Percentiles rank a stretch among this genome's conserved stretches.
phyloP scores from a whole-genome alignment of 192 early-diverging fungal genomes.

The Podochytrium sp. region DNA sequence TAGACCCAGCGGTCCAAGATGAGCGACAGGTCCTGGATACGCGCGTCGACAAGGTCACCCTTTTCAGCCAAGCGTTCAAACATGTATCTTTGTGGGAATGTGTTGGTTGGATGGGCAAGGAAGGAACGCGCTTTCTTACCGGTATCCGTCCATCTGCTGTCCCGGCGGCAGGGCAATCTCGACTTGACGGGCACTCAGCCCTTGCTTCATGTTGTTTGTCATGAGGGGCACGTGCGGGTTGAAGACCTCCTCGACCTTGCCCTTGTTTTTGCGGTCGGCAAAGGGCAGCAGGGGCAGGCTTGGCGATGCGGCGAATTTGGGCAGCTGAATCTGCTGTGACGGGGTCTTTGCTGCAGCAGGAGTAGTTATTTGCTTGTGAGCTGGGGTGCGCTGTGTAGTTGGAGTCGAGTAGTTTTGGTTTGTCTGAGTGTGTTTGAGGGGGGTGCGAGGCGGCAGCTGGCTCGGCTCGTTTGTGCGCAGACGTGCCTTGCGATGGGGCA shows the following conservation, averaged over 20 bases:
- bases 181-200: slow-evolving; percentile 9
- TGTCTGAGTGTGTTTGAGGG: background rate
- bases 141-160: slow-evolving; percentile 60
- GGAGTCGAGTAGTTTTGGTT: background rate
- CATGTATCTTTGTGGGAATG: slow-evolving; percentile 62
- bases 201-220: background rate
- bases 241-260: slow-evolving; percentile 57
- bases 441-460: background rate
- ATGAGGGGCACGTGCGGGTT: slow-evolving; percentile 58
- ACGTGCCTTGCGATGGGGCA: background rate
- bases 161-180: slow-evolving; percentile 44
- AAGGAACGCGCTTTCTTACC: slow-evolving; percentile 9
- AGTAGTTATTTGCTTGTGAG: background rate
- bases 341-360: no score
- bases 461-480: background rate
- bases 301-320: no score
- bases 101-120: background rate
- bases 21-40: slow-evolving; percentile 62
- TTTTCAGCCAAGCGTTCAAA: slow-evolving; percentile 73
- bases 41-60: slow-evolving; percentile 56
- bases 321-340: no score
- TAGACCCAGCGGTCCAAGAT: slow-evolving; percentile 40
- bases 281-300: no score
- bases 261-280: slow-evolving; percentile 28
- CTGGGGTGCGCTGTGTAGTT: background rate